Percentiles rank a stretch among this genome's conserved stretches.
These are phyloP conservation scores for Silene latifolia DNA, from an alignment of 148 eudicot genomes.

Conservation along the genomic window DNA sequence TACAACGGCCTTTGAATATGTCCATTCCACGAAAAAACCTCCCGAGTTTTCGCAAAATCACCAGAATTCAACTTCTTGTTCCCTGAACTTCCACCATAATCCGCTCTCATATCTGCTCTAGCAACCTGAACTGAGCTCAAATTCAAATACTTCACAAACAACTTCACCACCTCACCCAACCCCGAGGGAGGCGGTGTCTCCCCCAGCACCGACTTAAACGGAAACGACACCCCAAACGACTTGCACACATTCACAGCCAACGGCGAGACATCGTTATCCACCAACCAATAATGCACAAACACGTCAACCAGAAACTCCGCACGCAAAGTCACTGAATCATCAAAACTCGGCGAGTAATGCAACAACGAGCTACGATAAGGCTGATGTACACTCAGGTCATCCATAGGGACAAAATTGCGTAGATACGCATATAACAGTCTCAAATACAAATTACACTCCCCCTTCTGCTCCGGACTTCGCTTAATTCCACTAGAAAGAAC, in stretches of 20 bases:
- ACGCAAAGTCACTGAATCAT: conserved; percentile 39
- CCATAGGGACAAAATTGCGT: conserved; percentile 56
- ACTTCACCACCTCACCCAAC: conserved; percentile 67
- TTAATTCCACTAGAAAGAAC: conserved; percentile 47
- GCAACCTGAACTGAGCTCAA: conserved; percentile 43
- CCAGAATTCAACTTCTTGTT: conserved; percentile 35
- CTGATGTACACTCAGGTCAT: conserved; percentile 46
- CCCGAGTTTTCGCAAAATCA: conserved; percentile 35
- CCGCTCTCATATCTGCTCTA: conserved; percentile 38
- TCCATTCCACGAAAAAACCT: conserved; percentile 53
- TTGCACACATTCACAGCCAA: conserved; percentile 58
- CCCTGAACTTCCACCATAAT: conserved; percentile 39
- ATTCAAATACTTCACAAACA: conserved; percentile 72
- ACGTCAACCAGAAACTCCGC: conserved; percentile 70
- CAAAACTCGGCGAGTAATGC: conserved; percentile 56
- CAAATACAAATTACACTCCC: conserved; percentile 48
- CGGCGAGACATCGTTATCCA: conserved; percentile 86
- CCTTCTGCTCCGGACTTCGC: conserved; percentile 51
- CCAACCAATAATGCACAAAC: conserved; percentile 75
- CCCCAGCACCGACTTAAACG: conserved; percentile 59
- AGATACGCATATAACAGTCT: conserved; percentile 68
- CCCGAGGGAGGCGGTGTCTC: conserved; percentile 84
- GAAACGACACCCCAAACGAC: conserved; percentile 56
- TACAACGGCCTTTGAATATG: conserved; percentile 82
- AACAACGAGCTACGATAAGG: conserved; percentile 74